These are phyloP conservation scores for Ogataea zsoltii DNA, from an alignment of 805 yeast species.

Conservation along the genomic window DNA sequence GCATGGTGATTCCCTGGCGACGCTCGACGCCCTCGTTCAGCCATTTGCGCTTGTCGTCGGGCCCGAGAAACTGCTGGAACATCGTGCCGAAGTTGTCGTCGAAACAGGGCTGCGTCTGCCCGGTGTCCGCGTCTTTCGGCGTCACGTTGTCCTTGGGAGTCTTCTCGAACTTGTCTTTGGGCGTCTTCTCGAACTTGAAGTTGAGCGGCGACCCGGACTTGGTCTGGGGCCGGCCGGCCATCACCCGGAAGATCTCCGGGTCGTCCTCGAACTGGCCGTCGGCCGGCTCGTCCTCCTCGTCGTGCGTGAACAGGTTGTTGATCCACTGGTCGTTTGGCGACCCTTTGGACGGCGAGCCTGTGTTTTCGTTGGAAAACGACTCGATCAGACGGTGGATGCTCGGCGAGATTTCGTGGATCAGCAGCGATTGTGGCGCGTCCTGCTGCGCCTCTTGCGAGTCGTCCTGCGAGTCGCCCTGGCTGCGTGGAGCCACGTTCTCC, in stretches of 20 bases:
- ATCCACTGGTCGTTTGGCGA: conserved; percentile 32
- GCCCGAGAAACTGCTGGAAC: conserved; percentile 9
- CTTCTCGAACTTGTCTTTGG: conserved; percentile 27
- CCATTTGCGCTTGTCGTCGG: conserved; percentile 6
- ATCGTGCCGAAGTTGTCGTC: conserved; percentile 17
- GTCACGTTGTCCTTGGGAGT: conserved; percentile 34
- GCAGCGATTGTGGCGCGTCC: conserved; percentile 22
- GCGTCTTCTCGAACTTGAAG: conserved; percentile 32
- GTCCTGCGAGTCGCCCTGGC: conserved; percentile 4
- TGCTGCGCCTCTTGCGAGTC: too few relatives aligned
- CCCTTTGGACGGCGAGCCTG: conserved; percentile 30
- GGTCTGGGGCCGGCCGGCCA: conserved; percentile 9
- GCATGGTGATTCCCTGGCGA: conserved; percentile 28
- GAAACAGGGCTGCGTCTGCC: conserved; percentile 24
- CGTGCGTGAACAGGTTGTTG: conserved; percentile 31
- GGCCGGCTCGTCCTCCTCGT: conserved; percentile 26
- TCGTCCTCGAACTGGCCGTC: conserved; percentile 22
- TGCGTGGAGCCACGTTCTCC: conserved; percentile 29
- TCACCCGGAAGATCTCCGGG: conserved; percentile 29
- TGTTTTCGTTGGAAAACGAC: conserved; percentile 30
- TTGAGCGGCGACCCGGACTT: conserved; percentile 18
- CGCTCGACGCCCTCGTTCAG: background rate
- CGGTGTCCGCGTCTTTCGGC: conserved; percentile 29
- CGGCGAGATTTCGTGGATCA: conserved; percentile 35
- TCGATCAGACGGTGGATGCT: conserved; percentile 35